Conservation (phyloP, 257 asterid species). For the Plantago ovata region DNA sequence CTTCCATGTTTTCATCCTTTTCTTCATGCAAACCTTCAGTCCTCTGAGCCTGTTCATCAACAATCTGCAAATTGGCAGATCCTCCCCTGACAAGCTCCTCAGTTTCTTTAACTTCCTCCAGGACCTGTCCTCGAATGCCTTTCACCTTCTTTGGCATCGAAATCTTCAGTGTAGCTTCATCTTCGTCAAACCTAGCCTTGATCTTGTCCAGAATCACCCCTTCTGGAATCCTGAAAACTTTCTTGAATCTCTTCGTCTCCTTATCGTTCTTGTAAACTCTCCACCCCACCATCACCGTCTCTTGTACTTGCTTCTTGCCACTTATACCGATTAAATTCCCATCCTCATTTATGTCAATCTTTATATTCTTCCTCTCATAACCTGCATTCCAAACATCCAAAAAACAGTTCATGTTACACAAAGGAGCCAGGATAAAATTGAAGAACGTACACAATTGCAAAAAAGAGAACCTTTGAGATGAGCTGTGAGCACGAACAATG, state of each 20-base stretch:
- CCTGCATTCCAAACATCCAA: slow-evolving; percentile 33
- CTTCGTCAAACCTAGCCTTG: slow-evolving; percentile 51
- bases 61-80: slow-evolving; percentile 35
- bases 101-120: slow-evolving; percentile 58
- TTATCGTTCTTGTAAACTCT: slow-evolving; percentile 44
- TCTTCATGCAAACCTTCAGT: neutral
- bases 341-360: slow-evolving; percentile 72
- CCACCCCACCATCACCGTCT: slow-evolving; percentile 60
- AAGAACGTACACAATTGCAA: neutral
- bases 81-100: slow-evolving; percentile 33
- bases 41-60: slow-evolving; percentile 25
- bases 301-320: slow-evolving; percentile 57
- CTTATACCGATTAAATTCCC: slow-evolving; percentile 51
- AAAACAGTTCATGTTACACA: neutral
- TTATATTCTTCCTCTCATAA: slow-evolving; percentile 43
- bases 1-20: slow-evolving; percentile 6
- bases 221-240: slow-evolving; percentile 69
- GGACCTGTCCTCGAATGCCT: slow-evolving; percentile 48
- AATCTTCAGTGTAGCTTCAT: slow-evolving; percentile 48
- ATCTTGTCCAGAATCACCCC: slow-evolving; percentile 69
- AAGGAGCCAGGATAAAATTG: neutral
- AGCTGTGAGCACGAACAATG: slow-evolving; percentile 62
- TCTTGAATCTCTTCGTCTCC: slow-evolving; percentile 53
- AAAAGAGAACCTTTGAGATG: slow-evolving; percentile 57
- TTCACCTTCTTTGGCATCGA: slow-evolving; percentile 67